Evolutionary conservation across 2,329 filamentous ascomycete species (phyloP).

Genomic region (Botrytis porri): DNA sequence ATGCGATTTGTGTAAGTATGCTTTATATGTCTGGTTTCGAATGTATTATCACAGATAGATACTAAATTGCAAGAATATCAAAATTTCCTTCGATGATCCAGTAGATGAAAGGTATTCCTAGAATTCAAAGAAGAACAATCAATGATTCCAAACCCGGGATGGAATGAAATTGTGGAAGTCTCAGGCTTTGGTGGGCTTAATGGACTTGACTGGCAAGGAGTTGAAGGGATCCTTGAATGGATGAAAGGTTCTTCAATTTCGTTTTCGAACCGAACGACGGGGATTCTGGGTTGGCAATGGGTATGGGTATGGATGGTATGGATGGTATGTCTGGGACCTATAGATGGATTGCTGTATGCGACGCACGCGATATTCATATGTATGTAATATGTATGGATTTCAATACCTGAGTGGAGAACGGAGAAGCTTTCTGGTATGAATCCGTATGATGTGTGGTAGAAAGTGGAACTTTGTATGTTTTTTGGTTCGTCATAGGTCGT

Average conservation of each 20-base stretch:
- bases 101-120: background rate
- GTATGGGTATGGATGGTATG: background rate
- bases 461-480: background rate
- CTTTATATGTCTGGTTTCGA: background rate
- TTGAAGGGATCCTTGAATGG: conserved; percentile 1
- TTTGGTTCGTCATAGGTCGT: conserved; percentile 6
- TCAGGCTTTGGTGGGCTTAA: background rate
- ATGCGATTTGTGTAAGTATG: conserved; percentile 3
- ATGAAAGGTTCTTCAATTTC: conserved; percentile 2
- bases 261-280: conserved; percentile 6
- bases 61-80: background rate
- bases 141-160: conserved; percentile 8
- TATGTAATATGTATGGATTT: background rate
- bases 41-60: background rate
- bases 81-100: background rate
- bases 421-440: background rate
- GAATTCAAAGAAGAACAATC: background rate
- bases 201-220: background rate
- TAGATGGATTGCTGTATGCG: background rate
- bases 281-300: conserved; percentile 5
- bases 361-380: conserved; percentile 2
- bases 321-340: background rate
- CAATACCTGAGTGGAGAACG: conserved; percentile 13
- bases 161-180: background rate
- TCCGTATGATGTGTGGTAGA: background rate